These are phyloP conservation scores for Aspergillus incahuasiensis DNA, from an alignment of 495 filamentous ascomycete genomes.

Conservation along the genomic window DNA sequence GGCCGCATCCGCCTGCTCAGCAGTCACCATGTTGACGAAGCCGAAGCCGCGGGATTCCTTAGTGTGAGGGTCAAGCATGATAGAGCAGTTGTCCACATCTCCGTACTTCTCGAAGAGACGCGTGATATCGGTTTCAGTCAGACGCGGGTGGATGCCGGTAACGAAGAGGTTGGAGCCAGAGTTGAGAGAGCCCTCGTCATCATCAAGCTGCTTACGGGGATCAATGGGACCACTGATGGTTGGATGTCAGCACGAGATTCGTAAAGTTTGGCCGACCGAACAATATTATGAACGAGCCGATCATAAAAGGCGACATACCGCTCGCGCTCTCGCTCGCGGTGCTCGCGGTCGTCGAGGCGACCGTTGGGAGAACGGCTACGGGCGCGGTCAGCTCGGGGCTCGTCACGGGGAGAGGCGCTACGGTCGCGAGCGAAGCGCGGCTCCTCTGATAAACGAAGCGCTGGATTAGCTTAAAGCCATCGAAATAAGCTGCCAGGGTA, in stretches of 20 bases:
- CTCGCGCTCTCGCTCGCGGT: too few relatives aligned
- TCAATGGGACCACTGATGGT: conserved; percentile 30
- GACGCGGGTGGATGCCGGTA: conserved; percentile 93
- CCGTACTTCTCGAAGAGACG: conserved; percentile 98
- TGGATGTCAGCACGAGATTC: background rate
- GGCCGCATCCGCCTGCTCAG: conserved; percentile 90
- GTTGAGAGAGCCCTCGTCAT: conserved; percentile 79
- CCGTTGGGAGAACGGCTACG: conserved; percentile 72
- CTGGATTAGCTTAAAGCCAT: conserved; percentile 20
- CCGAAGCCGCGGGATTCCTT: conserved; percentile 98
- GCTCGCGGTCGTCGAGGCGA: conserved; percentile 56
- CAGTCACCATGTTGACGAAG: conserved; percentile 97
- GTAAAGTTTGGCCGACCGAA: background rate
- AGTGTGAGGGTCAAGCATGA: conserved; percentile 97
- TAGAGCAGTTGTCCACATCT: conserved; percentile 97
- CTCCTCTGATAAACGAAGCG: conserved; percentile 49
- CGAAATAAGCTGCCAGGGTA: background rate
- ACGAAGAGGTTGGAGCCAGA: conserved; percentile 98
- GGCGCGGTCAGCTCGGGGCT: conserved; percentile 66
- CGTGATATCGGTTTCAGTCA: conserved; percentile 84
- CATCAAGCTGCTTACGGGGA: conserved; percentile 51
- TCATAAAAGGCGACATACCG: conserved; percentile 56
- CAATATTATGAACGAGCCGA: background rate
- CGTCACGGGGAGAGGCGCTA: conserved; percentile 85
- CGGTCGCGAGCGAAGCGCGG: conserved; percentile 82